Evolutionary conservation across 192 early-diverging fungal genomes (phyloP).

Genomic region (Powellomyces hirtus): DNA sequence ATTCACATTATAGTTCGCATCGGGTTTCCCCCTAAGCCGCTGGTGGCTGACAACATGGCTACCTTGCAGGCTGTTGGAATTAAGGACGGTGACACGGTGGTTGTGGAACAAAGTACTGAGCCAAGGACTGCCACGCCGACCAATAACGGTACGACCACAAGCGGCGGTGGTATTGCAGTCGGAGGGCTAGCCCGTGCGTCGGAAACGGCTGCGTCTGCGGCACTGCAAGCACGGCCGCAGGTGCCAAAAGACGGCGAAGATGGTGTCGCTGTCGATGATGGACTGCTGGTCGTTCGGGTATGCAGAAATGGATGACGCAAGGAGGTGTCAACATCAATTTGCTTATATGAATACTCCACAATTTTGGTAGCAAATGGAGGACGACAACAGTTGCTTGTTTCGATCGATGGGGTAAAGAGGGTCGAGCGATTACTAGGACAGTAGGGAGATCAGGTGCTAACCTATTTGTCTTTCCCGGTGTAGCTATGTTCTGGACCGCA

Average conservation of each 20-base stretch:
- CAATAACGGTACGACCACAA: not conserved
- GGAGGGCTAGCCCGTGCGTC: not conserved
- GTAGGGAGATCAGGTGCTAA: no score
- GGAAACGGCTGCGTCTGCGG: not conserved
- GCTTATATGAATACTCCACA: not conserved
- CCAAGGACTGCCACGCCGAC: not conserved
- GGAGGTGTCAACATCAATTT: not conserved
- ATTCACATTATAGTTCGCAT: conserved; percentile 6
- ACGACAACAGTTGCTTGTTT: conserved; percentile 76
- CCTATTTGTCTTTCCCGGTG: not conserved
- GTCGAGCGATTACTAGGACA: not conserved
- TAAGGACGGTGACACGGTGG: conserved; percentile 45
- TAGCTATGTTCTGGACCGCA: conserved; percentile 28
- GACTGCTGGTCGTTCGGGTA: conserved; percentile 21
- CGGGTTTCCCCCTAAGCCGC: conserved; percentile 50
- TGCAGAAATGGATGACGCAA: no score
- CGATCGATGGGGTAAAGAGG: conserved; percentile 49
- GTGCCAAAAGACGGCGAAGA: not conserved
- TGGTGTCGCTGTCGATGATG: conserved; percentile 6
- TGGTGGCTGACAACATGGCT: conserved; percentile 1
- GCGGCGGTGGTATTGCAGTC: not conserved
- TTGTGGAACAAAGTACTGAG: conserved; percentile 2
- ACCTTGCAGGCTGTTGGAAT: conserved; percentile 29
- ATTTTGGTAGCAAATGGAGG: conserved; percentile 51
- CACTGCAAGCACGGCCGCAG: not conserved